Conservation (phyloP, 2,329 filamentous ascomycete species). For the Pseudofabraea citricarpa region DNA sequence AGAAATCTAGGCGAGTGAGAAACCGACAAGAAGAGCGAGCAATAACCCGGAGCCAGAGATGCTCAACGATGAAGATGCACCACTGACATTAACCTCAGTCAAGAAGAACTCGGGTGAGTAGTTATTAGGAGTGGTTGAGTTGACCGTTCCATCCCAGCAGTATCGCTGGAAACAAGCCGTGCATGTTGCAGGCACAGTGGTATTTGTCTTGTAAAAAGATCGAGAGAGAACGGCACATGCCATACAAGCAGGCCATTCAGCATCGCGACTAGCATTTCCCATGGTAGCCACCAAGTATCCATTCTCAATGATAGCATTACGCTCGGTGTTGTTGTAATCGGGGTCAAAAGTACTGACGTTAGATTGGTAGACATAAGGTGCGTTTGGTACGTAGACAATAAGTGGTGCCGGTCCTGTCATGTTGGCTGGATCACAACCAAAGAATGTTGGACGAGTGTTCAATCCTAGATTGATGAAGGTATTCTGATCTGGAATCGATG, state of each 20-base stretch:
- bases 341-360: constrained; percentile 78
- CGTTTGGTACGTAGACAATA: constrained; percentile 84
- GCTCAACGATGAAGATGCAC: not conserved
- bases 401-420: constrained; percentile 56
- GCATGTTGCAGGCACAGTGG: constrained; percentile 67
- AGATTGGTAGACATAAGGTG: constrained; percentile 69
- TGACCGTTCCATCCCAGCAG: constrained; percentile 76
- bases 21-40: not conserved
- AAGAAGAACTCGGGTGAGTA: constrained; percentile 15
- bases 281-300: constrained; percentile 80
- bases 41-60: not conserved
- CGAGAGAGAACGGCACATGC: constrained; percentile 81
- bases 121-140: constrained; percentile 12
- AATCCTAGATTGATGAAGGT: constrained; percentile 75
- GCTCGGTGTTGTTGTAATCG: constrained; percentile 57
- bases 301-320: constrained; percentile 79
- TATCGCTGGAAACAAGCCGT: constrained; percentile 71
- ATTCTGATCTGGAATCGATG: constrained; percentile 65
- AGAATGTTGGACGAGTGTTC: constrained; percentile 73
- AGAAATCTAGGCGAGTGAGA: not conserved
- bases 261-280: constrained; percentile 72
- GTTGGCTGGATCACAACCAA: constrained; percentile 69
- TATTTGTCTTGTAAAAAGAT: constrained; percentile 67
- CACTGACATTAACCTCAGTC: not conserved
- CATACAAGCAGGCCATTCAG: constrained; percentile 76